A percentile compares a stretch with the other conserved stretches of the same genome.
phyloP scores from a whole-genome alignment of 2,329 filamentous ascomycete genomes.

The Aspergillus persii region DNA sequence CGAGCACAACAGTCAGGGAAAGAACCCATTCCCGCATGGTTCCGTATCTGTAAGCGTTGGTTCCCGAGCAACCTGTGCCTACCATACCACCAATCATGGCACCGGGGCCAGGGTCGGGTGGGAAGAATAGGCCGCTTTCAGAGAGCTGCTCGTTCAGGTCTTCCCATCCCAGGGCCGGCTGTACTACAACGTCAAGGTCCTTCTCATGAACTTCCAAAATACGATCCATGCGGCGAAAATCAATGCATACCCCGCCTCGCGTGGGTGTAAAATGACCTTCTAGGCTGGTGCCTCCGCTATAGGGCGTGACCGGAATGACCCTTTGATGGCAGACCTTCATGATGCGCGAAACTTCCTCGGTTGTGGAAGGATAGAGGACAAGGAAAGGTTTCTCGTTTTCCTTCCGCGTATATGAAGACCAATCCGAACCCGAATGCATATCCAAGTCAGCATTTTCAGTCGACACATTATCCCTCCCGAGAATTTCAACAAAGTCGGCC shows the following conservation, averaged over 20 bases:
- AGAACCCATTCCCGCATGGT: constrained; percentile 96
- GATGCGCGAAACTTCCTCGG: constrained; percentile 78
- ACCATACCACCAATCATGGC: constrained; percentile 81
- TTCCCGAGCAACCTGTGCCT: constrained; percentile 60
- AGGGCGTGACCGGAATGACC: constrained; percentile 79
- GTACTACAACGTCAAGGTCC: constrained; percentile 73
- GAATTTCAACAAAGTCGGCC: constrained; percentile 60
- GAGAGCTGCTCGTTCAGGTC: constrained; percentile 73
- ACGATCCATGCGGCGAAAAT: constrained; percentile 82
- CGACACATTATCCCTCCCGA: constrained; percentile 63
- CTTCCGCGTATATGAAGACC: constrained; percentile 55
- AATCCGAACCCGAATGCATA: constrained; percentile 61
- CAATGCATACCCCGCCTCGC: constrained; percentile 77
- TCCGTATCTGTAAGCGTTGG: constrained; percentile 87
- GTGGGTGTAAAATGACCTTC: constrained; percentile 88
- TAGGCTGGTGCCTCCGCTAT: constrained; percentile 82
- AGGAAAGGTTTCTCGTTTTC: constrained; percentile 50
- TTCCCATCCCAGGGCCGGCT: constrained; percentile 85
- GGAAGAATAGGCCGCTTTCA: constrained; percentile 79
- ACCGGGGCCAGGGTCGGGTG: constrained; percentile 84
- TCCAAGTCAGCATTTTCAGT: constrained; percentile 54
- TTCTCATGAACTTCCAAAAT: constrained; percentile 74
- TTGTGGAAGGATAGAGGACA: constrained; percentile 72
- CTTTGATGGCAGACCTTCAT: constrained; percentile 85
- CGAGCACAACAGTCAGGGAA: constrained; percentile 80